Evolutionary conservation across 2,329 filamentous ascomycete genomes (phyloP).

Genomic region (Venturia oleaginea): DNA sequence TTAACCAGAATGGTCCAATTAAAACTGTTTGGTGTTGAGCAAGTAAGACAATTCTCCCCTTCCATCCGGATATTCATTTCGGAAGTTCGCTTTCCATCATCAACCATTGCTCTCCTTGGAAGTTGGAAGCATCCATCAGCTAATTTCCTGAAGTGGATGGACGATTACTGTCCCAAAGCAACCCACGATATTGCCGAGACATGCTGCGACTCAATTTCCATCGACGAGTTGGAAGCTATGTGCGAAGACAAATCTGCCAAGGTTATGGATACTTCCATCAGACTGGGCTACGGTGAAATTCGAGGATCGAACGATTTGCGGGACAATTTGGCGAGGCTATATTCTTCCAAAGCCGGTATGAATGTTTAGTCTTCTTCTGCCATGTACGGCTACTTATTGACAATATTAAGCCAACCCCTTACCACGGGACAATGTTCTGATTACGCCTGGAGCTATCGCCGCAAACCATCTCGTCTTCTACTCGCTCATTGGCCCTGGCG

Average conservation of each 20-base stretch:
- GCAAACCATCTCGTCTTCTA: slow-evolving; percentile 81
- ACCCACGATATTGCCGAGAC: slow-evolving; percentile 70
- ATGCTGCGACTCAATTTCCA: slow-evolving; percentile 64
- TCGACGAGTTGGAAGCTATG: slow-evolving; percentile 55
- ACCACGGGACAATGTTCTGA: slow-evolving; percentile 56
- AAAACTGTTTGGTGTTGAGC: slow-evolving; percentile 58
- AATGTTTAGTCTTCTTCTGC: background rate
- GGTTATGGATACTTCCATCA: slow-evolving; percentile 44
- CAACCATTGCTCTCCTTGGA: background rate
- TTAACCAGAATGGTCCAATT: slow-evolving; percentile 10
- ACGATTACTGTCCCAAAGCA: slow-evolving; percentile 41
- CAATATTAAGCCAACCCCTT: slow-evolving; percentile 29
- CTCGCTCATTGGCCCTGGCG: slow-evolving; percentile 58
- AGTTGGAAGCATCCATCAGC: background rate
- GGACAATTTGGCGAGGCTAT: slow-evolving; percentile 54
- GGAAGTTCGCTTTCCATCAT: background rate
- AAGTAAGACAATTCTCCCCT: slow-evolving; percentile 35
- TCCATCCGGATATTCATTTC: background rate
- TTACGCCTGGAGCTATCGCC: slow-evolving; percentile 71
- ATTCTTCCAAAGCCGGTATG: slow-evolving; percentile 43
- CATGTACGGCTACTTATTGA: background rate
- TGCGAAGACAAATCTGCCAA: slow-evolving; percentile 45
- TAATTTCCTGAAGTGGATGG: slow-evolving; percentile 42
- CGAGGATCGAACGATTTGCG: slow-evolving; percentile 57
- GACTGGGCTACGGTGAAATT: slow-evolving; percentile 66